Conservation (phyloP, 805 yeast genomes). For the Kodamaea kaohsiungensis region DNA sequence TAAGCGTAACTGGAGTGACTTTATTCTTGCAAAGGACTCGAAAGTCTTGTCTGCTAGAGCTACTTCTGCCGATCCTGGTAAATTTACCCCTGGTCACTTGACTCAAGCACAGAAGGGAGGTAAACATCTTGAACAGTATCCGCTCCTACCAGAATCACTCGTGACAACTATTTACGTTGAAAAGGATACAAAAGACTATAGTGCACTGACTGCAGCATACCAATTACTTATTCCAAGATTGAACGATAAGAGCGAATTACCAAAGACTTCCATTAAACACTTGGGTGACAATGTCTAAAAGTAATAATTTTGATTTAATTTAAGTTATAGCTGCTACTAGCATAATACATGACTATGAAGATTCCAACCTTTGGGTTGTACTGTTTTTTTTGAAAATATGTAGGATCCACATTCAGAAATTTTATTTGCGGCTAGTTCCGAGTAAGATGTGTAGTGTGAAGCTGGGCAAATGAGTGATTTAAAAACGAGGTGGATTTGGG, state of each 20-base stretch:
- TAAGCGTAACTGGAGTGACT: constrained; percentile 71
- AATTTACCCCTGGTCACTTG: not conserved
- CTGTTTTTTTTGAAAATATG: too few species aligned
- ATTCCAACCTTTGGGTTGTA: not conserved
- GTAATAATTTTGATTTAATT: not conserved
- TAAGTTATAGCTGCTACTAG: not conserved
- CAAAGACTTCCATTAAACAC: constrained; percentile 35
- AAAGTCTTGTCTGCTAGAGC: constrained; percentile 7
- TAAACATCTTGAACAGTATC: constrained; percentile 43
- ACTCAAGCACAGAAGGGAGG: not conserved
- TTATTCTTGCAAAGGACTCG: constrained; percentile 51
- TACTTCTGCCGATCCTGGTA: not conserved
- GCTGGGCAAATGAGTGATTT: not conserved
- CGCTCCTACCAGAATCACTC: constrained; percentile 55
- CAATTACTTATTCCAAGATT: constrained; percentile 70
- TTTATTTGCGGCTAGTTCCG: not conserved
- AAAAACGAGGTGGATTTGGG: not conserved
- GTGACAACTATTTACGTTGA: constrained; percentile 77
- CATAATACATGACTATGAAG: not conserved
- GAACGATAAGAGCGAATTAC: constrained; percentile 32
- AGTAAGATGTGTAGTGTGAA: not conserved
- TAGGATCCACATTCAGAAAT: too few species aligned
- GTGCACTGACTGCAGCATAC: constrained; percentile 62
- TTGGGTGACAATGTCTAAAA: constrained; percentile 11
- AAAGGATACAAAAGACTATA: constrained; percentile 47